Percentiles rank a stretch among this genome's conserved stretches.
Evolutionary conservation across 1,284 basidiomycete species (phyloP).

Genomic region (Rhodotorula sp.): DNA sequence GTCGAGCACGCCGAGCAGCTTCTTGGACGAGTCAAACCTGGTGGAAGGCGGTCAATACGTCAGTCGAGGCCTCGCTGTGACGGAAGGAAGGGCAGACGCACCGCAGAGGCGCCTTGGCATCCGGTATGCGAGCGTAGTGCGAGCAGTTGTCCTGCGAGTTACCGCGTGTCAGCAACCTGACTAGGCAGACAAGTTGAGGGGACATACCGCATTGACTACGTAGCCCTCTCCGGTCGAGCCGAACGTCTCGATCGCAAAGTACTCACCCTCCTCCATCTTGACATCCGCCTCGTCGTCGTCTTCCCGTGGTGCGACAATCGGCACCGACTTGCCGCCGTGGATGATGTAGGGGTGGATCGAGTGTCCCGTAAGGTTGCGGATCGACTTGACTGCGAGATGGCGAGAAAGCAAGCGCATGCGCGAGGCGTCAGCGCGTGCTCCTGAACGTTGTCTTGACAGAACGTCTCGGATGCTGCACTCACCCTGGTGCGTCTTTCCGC

Average conservation of each 20-base stretch:
- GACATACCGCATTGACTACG: constrained; percentile 62
- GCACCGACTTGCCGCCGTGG: constrained; percentile 82
- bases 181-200: neutral
- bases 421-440: too few relatives aligned
- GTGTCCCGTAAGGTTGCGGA: constrained; percentile 87
- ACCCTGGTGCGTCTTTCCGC: constrained; percentile 84
- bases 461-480: constrained; percentile 43
- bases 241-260: constrained; percentile 99
- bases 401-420: too few relatives aligned
- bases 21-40: constrained; percentile 81
- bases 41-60: constrained; percentile 4
- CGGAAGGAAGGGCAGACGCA: constrained; percentile 50
- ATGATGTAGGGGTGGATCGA: constrained; percentile 86
- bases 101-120: constrained; percentile 68
- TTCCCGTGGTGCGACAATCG: constrained; percentile 64
- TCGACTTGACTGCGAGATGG: constrained; percentile 74
- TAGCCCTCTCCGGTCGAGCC: constrained; percentile 92
- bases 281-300: constrained; percentile 63
- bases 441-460: neutral
- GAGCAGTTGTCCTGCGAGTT: constrained; percentile 84
- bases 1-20: constrained; percentile 83
- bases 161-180: neutral
- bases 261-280: constrained; percentile 99
- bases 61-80: neutral
- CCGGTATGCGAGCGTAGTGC: constrained; percentile 79